phyloP scores from a whole-genome alignment of 2,329 filamentous ascomycete genomes.

The Cladosporium sphaerospermum region DNA sequence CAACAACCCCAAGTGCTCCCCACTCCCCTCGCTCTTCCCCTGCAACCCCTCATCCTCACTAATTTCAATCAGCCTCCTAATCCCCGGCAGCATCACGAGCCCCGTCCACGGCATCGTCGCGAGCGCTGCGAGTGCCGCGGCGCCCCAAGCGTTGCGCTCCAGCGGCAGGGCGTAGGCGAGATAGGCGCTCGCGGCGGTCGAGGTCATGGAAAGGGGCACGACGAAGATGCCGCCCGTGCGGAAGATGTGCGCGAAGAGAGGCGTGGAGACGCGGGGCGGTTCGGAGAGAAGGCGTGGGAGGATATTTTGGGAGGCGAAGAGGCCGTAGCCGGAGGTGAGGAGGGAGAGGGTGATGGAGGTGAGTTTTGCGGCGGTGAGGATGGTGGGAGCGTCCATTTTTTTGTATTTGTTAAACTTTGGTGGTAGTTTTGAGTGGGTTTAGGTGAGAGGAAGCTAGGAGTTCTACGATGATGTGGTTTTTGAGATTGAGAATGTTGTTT shows the following conservation, averaged over 20 bases:
- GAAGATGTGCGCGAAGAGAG: slow-evolving; percentile 15
- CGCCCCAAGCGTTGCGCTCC: slow-evolving; percentile 9
- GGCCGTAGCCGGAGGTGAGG: slow-evolving; percentile 16
- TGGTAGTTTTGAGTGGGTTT: not conserved
- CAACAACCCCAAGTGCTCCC: slow-evolving; percentile 14
- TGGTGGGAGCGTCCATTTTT: slow-evolving; percentile 15
- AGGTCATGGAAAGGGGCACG: slow-evolving; percentile 10
- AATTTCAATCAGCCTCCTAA: slow-evolving; percentile 13
- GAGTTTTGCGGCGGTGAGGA: slow-evolving; percentile 12
- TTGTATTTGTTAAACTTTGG: not conserved
- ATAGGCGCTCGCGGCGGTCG: slow-evolving; percentile 3
- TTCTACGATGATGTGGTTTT: too few species aligned
- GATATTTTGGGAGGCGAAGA: slow-evolving; percentile 15
- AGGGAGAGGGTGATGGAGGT: slow-evolving; percentile 15
- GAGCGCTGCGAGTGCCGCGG: slow-evolving; percentile 5
- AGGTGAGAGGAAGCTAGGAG: not conserved
- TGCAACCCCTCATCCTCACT: slow-evolving; percentile 6
- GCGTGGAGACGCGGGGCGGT: slow-evolving; percentile 10
- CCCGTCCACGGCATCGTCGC: slow-evolving; percentile 11
- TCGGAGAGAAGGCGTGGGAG: slow-evolving; percentile 16
- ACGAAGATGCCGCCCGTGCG: slow-evolving; percentile 13
- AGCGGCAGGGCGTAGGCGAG: slow-evolving; percentile 10
- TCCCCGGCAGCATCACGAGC: slow-evolving; percentile 15
- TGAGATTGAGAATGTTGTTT: too few species aligned
- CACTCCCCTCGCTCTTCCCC: slow-evolving; percentile 12